A percentile compares a stretch with the other conserved stretches of the same genome.
phyloP scores from a whole-genome alignment of 768 basidiomycete genomes.

The Pleurotus cornucopiae region DNA sequence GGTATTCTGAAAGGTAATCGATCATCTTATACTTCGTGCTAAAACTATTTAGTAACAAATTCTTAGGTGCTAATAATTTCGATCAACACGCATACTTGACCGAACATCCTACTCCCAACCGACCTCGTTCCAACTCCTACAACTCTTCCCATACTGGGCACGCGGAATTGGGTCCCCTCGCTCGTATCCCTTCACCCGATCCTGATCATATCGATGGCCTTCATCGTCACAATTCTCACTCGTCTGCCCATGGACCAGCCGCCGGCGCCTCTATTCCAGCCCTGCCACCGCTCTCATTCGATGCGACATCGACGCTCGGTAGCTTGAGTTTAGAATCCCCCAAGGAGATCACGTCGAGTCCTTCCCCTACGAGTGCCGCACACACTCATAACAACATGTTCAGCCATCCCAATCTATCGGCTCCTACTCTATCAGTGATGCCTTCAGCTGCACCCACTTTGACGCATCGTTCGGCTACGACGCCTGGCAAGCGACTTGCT shows the following conservation, averaged over 20 bases:
- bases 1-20: conserved; percentile 86
- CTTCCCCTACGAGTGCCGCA: conserved; percentile 19
- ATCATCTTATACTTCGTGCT: conserved; percentile 5
- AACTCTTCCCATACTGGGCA: conserved; percentile 45
- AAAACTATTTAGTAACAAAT: background rate
- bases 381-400: conserved; percentile 51
- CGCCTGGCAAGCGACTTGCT: conserved; percentile 66
- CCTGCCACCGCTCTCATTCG: conserved; percentile 57
- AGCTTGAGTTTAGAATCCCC: conserved; percentile 23
- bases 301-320: conserved; percentile 29
- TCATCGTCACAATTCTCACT: conserved; percentile 60
- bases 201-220: conserved; percentile 87
- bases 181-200: conserved; percentile 78
- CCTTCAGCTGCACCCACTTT: conserved; percentile 41
- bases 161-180: conserved; percentile 67
- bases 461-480: conserved; percentile 70
- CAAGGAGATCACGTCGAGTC: conserved; percentile 35
- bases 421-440: conserved; percentile 74
- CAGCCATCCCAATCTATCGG: conserved; percentile 79
- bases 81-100: conserved; percentile 54
- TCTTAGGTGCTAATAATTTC: conserved; percentile 63
- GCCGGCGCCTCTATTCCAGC: conserved; percentile 17
- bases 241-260: conserved; percentile 32
- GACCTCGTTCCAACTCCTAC: conserved; percentile 83
- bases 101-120: conserved; percentile 42